These are phyloP conservation scores for Afroboletus lepidellus DNA, from an alignment of 1,284 basidiomycete genomes.

Conservation along the genomic window DNA sequence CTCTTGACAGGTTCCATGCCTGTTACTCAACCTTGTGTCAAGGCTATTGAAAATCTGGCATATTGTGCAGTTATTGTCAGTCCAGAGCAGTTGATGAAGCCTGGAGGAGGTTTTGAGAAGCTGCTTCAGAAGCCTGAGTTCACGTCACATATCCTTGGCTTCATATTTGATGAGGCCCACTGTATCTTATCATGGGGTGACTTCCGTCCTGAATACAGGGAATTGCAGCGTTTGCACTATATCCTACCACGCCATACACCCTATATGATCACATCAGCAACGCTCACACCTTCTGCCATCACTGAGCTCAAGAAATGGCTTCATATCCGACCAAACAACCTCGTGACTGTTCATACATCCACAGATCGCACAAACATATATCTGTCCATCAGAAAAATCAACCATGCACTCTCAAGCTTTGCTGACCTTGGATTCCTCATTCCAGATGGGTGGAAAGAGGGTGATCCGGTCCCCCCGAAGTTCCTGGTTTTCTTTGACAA, in stretches of 20 bases:
- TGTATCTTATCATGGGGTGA: not conserved
- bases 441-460: not conserved
- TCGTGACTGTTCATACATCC: not conserved
- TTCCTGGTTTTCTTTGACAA: not conserved
- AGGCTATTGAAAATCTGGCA: not conserved
- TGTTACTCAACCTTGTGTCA: not conserved
- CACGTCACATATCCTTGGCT: not conserved
- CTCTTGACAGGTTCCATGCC: not conserved
- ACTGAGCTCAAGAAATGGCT: not conserved
- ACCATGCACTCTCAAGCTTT: not conserved
- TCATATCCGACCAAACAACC: not conserved
- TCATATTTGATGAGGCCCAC: constrained; percentile 5
- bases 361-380: not conserved
- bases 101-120: not conserved
- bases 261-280: constrained; percentile 2
- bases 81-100: not conserved
- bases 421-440: not conserved
- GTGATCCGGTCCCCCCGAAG: not conserved
- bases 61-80: not conserved
- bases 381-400: not conserved
- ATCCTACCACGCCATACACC: not conserved
- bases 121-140: not conserved
- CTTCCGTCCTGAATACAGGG: not conserved
- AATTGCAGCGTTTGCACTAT: not conserved
- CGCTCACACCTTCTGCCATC: not conserved